Conservation (phyloP, 2,329 filamentous ascomycete species). For the Microsporum canis region DNA sequence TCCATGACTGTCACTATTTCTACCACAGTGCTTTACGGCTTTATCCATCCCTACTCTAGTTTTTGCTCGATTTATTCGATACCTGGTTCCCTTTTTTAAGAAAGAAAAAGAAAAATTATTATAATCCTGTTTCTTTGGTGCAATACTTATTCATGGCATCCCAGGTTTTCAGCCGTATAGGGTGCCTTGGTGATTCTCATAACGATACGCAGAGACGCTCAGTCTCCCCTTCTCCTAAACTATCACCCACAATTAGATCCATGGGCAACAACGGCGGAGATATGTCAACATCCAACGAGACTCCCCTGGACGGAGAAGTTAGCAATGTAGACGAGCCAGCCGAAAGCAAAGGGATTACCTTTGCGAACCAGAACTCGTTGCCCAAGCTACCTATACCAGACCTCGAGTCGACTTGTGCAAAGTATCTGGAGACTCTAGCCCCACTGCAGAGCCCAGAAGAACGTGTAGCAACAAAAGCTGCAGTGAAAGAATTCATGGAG, state of each 20-base stretch:
- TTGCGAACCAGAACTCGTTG: slow-evolving; percentile 74
- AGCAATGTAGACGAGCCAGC: background rate
- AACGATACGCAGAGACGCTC: background rate
- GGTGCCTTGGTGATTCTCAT: background rate
- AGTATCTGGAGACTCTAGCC: slow-evolving; percentile 66
- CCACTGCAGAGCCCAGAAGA: slow-evolving; percentile 73
- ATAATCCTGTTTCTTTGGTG: background rate
- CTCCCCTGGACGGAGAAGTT: background rate
- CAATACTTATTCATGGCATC: background rate
- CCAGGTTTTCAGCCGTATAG: background rate
- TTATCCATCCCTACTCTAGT: slow-evolving; percentile 69
- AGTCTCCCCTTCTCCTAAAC: background rate
- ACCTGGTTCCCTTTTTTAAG: background rate
- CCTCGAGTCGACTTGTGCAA: slow-evolving; percentile 63
- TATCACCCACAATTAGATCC: background rate
- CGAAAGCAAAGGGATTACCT: slow-evolving; percentile 56
- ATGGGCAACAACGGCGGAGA: background rate
- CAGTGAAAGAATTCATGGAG: slow-evolving; percentile 71
- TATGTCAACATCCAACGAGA: background rate
- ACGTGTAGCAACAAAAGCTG: slow-evolving; percentile 67
- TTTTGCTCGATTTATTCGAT: slow-evolving; percentile 61
- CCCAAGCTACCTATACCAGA: slow-evolving; percentile 90
- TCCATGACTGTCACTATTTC: slow-evolving; percentile 87
- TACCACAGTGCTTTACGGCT: slow-evolving; percentile 81
- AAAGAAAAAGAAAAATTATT: background rate